phyloP scores from a whole-genome alignment of 495 filamentous ascomycete species.

The Aspergillus steynii region DNA sequence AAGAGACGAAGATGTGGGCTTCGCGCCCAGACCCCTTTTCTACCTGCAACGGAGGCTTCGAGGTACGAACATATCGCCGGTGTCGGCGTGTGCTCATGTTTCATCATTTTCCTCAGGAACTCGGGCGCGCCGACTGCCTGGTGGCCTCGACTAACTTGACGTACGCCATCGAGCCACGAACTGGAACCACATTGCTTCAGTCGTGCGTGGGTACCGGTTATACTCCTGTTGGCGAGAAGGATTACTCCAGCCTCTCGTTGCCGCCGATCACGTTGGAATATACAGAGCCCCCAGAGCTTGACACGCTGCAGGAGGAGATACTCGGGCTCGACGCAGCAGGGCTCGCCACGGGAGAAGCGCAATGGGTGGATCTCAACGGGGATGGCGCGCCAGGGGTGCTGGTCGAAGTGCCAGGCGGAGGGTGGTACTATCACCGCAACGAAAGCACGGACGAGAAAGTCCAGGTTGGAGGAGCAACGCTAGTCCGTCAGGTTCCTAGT shows the following conservation, averaged over 20 bases:
- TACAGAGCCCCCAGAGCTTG: no score
- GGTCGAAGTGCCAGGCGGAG: neutral
- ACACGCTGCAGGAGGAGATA: no score
- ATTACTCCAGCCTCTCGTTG: no score
- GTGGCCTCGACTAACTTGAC: conserved; percentile 5
- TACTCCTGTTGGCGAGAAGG: no score
- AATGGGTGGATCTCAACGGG: conserved; percentile 12
- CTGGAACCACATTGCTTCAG: neutral
- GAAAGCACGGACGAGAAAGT: neutral
- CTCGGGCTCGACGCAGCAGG: neutral
- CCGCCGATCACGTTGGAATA: no score
- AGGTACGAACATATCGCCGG: conserved; percentile 11
- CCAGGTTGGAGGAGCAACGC: no score
- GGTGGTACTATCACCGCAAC: conserved; percentile 8
- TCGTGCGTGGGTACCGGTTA: neutral
- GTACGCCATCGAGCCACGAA: neutral
- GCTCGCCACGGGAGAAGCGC: neutral
- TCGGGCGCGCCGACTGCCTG: neutral
- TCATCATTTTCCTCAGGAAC: conserved; percentile 9
- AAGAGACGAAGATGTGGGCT: neutral
- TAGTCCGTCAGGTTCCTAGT: no score
- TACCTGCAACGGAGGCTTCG: neutral
- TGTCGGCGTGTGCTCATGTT: conserved; percentile 12
- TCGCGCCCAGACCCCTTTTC: conserved; percentile 5
- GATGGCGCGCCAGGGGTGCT: conserved; percentile 7